Percentiles rank a stretch among this genome's conserved stretches.
Evolutionary conservation across 305 asterid species (phyloP).

Genomic region (Coffea humblotiana): DNA sequence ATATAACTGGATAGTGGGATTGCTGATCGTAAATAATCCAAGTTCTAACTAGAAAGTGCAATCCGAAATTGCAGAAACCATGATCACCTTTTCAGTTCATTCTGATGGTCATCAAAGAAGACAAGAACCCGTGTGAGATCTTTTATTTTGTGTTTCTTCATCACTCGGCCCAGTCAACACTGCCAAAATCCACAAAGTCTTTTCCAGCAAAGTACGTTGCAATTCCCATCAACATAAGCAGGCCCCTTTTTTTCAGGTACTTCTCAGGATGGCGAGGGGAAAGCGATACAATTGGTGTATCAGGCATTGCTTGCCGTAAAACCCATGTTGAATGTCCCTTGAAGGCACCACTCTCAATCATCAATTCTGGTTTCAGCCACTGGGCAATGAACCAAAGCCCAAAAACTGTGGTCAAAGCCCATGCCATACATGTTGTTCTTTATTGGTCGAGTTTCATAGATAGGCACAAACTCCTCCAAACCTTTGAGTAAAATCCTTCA

Average conservation of each 20-base stretch:
- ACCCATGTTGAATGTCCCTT: conserved; percentile 99
- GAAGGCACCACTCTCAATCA: conserved; percentile 97
- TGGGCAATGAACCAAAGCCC: conserved; percentile 92
- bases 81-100: conserved; percentile 81
- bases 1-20: not conserved
- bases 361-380: conserved; percentile 84
- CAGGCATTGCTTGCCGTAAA: conserved; percentile 91
- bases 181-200: conserved; percentile 92
- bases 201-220: conserved; percentile 93
- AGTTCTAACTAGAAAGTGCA: not conserved
- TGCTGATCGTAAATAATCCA: not conserved
- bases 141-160: conserved; percentile 66
- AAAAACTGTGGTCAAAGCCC: conserved; percentile 97
- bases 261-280: conserved; percentile 97
- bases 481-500: conserved; percentile 80
- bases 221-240: conserved; percentile 92
- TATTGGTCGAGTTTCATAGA: conserved; percentile 84
- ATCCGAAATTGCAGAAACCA: conserved; percentile 1
- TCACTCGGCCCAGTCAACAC: conserved; percentile 76
- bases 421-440: conserved; percentile 88
- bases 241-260: conserved; percentile 91
- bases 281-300: conserved; percentile 71
- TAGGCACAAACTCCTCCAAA: conserved; percentile 90
- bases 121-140: conserved; percentile 70
- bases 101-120: conserved; percentile 98